Conservation (phyloP, 306 rosid species). For the Medicago arabica region DNA sequence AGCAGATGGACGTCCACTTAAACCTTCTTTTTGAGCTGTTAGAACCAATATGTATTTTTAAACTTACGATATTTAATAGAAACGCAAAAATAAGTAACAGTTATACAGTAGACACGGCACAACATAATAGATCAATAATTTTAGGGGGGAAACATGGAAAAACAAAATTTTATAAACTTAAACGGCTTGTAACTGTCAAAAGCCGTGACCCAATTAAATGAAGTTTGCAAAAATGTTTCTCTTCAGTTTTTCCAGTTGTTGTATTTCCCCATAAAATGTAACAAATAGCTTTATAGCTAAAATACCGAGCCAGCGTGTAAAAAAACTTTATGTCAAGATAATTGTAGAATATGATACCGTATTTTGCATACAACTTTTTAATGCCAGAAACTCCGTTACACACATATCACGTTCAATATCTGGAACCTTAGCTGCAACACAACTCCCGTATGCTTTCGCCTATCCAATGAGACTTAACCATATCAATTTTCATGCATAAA, state of each 20-base stretch:
- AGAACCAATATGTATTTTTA: conserved; percentile 28
- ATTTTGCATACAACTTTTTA: conserved; percentile 87
- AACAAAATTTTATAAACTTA: conserved; percentile 17
- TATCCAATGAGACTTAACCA: conserved; percentile 44
- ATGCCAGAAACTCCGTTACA: conserved; percentile 79
- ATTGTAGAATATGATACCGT: conserved; percentile 55
- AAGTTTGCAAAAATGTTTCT: conserved; percentile 24
- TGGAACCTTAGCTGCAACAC: conserved; percentile 94
- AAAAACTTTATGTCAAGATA: conserved; percentile 24
- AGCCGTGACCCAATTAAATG: conserved; percentile 32
- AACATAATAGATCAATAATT: conserved; percentile 5
- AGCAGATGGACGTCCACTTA: conserved; percentile 40
- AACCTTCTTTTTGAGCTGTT: conserved; percentile 74
- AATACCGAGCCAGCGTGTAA: conserved; percentile 13
- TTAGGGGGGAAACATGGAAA: neutral
- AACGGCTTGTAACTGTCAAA: conserved; percentile 32
- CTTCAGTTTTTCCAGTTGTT: conserved; percentile 24
- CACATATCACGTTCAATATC: conserved; percentile 87
- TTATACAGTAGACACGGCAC: conserved; percentile 4
- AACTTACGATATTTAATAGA: conserved; percentile 34
- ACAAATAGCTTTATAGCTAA: conserved; percentile 24
- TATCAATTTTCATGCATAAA: conserved; percentile 27
- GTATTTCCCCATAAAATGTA: conserved; percentile 22
- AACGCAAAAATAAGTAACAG: conserved; percentile 32
- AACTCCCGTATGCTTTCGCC: conserved; percentile 89